A percentile compares a stretch with the other conserved stretches of the same genome.
These are phyloP conservation scores for Iris pallida DNA, from an alignment of 116 monocot genomes.

Conservation along the genomic window DNA sequence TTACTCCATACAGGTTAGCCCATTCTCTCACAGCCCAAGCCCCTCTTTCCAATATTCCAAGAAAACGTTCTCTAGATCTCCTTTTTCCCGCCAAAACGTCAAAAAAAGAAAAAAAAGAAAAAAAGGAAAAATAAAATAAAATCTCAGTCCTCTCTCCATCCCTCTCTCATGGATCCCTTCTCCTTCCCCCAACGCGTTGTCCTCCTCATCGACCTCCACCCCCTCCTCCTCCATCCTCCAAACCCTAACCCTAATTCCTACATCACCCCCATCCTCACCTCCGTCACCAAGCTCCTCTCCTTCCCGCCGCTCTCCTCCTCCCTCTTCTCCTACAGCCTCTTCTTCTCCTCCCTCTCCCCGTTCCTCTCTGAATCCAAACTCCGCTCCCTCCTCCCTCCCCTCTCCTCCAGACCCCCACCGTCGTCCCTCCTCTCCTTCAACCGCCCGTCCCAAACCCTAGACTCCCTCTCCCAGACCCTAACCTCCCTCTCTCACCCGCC, in stretches of 20 bases:
- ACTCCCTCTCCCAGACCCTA: constrained; percentile 27
- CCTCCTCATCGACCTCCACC: constrained; percentile 65
- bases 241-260: constrained; percentile 6
- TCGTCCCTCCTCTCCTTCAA: constrained; percentile 56
- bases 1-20: too few species aligned
- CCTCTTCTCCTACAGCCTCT: constrained; percentile 48
- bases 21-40: too few species aligned
- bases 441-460: constrained; percentile 29
- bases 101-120: too few species aligned
- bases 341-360: constrained; percentile 83
- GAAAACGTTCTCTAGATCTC: too few species aligned
- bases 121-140: too few species aligned
- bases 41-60: too few species aligned
- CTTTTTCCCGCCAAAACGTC: too few species aligned
- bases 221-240: constrained; percentile 26
- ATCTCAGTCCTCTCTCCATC: too few species aligned
- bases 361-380: constrained; percentile 53
- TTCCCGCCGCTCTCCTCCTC: constrained; percentile 33
- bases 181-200: constrained; percentile 38
- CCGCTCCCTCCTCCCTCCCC: constrained; percentile 37
- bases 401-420: constrained; percentile 41
- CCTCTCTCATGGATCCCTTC: constrained; percentile 19
- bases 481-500: neutral
- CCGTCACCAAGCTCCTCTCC: constrained; percentile 35
- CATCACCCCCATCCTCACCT: constrained; percentile 29